Evolutionary conservation across 371 early-diverging fungal species (phyloP).

Genomic region (Paraphysoderma sedebokerense): DNA sequence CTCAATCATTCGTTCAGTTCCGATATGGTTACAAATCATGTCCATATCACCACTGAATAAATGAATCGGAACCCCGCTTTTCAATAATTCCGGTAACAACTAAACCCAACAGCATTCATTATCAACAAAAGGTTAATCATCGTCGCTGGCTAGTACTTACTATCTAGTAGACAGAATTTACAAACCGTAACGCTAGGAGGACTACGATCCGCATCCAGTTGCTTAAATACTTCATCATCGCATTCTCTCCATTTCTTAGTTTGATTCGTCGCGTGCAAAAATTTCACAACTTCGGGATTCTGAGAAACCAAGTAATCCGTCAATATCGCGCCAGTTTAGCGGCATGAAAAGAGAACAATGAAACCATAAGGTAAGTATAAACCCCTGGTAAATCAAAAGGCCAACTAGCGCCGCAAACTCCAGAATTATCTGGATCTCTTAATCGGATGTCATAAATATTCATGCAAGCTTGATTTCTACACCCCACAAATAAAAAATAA

Average conservation of each 20-base stretch:
- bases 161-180: no score
- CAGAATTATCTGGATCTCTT: slow-evolving; percentile 13
- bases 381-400: not conserved
- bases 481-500: no score
- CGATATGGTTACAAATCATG: slow-evolving; percentile 59
- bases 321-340: no score
- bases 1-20: slow-evolving; percentile 45
- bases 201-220: not conserved
- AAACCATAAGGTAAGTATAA: not conserved
- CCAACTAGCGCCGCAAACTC: not conserved
- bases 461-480: slow-evolving; percentile 27
- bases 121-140: no score
- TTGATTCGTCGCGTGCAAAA: not conserved
- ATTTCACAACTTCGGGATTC: not conserved
- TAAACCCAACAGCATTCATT: not conserved
- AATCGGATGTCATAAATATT: slow-evolving; percentile 71
- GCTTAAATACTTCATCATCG: not conserved
- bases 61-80: not conserved
- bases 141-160: no score
- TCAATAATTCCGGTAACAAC: not conserved
- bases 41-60: slow-evolving; percentile 55
- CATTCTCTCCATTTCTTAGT: not conserved
- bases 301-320: no score
- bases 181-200: not conserved
- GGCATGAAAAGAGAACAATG: no score